These are phyloP conservation scores for Talaromyces funiculosus DNA, from an alignment of 2,329 filamentous ascomycete genomes.

Conservation along the genomic window DNA sequence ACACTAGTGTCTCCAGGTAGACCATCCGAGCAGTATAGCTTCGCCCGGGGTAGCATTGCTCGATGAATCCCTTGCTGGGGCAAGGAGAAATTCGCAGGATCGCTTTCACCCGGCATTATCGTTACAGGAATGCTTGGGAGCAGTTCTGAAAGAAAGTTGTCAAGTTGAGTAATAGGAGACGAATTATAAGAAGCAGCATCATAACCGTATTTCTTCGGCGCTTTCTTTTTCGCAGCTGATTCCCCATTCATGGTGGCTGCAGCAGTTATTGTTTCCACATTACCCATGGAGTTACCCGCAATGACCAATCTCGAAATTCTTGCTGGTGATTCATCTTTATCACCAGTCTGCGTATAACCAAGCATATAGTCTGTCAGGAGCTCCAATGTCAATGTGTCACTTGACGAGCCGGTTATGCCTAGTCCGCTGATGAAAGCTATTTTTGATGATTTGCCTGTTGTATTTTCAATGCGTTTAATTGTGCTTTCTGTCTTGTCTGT, in stretches of 20 bases:
- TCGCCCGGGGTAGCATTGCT: slow-evolving; percentile 77
- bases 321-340: slow-evolving; percentile 43
- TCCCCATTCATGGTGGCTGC: slow-evolving; percentile 33
- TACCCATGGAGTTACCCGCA: slow-evolving; percentile 76
- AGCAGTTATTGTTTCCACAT: slow-evolving; percentile 28
- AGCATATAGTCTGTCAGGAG: slow-evolving; percentile 82
- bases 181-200: slow-evolving; percentile 85
- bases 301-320: slow-evolving; percentile 81
- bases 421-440: slow-evolving; percentile 87
- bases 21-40: slow-evolving; percentile 55
- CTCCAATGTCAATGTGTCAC: slow-evolving; percentile 67
- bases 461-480: slow-evolving; percentile 35
- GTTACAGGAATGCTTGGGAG: slow-evolving; percentile 85
- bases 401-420: slow-evolving; percentile 69
- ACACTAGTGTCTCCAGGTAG: slow-evolving; percentile 27
- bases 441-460: slow-evolving; percentile 54
- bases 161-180: slow-evolving; percentile 73
- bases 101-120: slow-evolving; percentile 72
- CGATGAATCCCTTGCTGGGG: slow-evolving; percentile 91
- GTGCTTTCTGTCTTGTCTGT: slow-evolving; percentile 25
- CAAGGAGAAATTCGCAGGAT: slow-evolving; percentile 83
- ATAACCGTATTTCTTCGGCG: slow-evolving; percentile 84
- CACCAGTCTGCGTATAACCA: slow-evolving; percentile 62
- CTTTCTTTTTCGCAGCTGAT: slow-evolving; percentile 38
- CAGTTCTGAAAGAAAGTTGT: slow-evolving; percentile 73